phyloP scores from a whole-genome alignment of 305 asterid species.

The Fraxinus angustifolia region DNA sequence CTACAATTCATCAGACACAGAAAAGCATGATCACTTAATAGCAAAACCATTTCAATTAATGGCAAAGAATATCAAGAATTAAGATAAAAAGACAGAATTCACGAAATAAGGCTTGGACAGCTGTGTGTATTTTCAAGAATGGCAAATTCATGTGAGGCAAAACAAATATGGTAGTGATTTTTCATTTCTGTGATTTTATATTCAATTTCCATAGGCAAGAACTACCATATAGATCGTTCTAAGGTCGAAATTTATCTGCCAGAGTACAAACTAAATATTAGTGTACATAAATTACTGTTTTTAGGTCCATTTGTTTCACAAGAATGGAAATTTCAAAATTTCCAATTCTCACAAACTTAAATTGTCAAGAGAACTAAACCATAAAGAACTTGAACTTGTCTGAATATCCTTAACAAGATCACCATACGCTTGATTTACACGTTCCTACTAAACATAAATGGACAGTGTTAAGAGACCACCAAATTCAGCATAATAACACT shows the following conservation, averaged over 20 bases:
- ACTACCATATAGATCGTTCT: neutral
- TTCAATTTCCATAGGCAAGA: neutral
- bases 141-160: neutral
- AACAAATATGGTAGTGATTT: neutral
- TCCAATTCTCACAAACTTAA: neutral
- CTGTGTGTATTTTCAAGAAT: neutral
- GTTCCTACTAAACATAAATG: neutral
- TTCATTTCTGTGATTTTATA: neutral
- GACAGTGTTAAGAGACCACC: neutral
- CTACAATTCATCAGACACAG: conserved; percentile 36
- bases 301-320: neutral
- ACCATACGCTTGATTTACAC: neutral
- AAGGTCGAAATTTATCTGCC: neutral
- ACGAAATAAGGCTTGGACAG: neutral
- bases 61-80: neutral
- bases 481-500: neutral
- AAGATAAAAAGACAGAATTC: neutral
- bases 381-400: neutral
- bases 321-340: neutral
- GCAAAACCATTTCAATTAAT: neutral
- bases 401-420: neutral
- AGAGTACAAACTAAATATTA: neutral
- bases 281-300: neutral
- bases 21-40: neutral
- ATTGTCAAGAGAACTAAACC: neutral